phyloP scores from a whole-genome alignment of 2,329 filamentous ascomycete species.

The Pleurostoma richardsiae region DNA sequence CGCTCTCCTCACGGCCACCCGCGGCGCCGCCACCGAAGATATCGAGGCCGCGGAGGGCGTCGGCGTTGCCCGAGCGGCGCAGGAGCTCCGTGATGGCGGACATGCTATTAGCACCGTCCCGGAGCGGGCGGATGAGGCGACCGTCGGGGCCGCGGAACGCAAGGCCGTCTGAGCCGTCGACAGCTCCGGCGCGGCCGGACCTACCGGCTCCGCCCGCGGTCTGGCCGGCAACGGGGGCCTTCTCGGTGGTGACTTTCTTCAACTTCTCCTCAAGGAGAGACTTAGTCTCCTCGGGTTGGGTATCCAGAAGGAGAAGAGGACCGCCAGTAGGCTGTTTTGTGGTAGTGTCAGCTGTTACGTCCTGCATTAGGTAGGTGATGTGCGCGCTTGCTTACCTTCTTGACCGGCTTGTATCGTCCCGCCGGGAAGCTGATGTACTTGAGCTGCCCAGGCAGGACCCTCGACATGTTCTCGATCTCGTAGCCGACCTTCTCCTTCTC shows the following conservation, averaged over 20 bases:
- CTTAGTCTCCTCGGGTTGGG: constrained; percentile 72
- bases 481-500: constrained; percentile 98
- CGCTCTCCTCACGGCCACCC: constrained; percentile 13
- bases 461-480: constrained; percentile 94
- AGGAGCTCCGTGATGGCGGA: constrained; percentile 37
- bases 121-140: constrained; percentile 18
- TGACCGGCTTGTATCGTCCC: constrained; percentile 86
- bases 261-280: constrained; percentile 85
- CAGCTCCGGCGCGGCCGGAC: constrained; percentile 22
- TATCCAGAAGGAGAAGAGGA: constrained; percentile 86
- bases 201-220: constrained; percentile 16
- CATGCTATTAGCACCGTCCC: constrained; percentile 25
- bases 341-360: too few species aligned
- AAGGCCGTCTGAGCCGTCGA: constrained; percentile 6
- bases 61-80: constrained; percentile 27
- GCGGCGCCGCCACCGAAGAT: constrained; percentile 10
- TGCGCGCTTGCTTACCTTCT: constrained; percentile 55
- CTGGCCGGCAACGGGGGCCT: constrained; percentile 50
- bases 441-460: constrained; percentile 85
- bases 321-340: constrained; percentile 75
- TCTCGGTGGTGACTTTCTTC: constrained; percentile 68
- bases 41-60: constrained; percentile 19
- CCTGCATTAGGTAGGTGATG: background rate
- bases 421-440: constrained; percentile 93
- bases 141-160: constrained; percentile 11